These are phyloP conservation scores for Phytopythium aichiense DNA, from an alignment of 352 stramenopile species.

Conservation along the genomic window DNA sequence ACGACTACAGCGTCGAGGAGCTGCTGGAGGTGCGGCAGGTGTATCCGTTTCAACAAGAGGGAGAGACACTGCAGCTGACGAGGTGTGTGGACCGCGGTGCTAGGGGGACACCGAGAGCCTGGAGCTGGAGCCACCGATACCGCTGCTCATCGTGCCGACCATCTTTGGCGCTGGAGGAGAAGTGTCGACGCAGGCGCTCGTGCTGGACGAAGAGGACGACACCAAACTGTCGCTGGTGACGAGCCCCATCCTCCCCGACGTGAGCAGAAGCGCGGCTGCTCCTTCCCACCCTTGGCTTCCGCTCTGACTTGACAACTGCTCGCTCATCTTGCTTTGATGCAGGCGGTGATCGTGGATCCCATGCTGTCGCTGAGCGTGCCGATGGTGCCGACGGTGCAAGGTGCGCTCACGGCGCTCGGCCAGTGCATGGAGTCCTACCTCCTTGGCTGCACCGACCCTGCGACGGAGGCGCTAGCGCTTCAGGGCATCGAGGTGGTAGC, in stretches of 20 bases:
- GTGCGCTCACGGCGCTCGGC: slow-evolving; percentile 53
- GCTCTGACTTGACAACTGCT: background rate
- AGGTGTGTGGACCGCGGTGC: background rate
- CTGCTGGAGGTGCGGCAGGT: background rate
- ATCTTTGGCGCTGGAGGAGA: slow-evolving; percentile 52
- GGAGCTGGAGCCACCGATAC: slow-evolving; percentile 21
- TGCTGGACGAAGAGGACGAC: slow-evolving; percentile 66
- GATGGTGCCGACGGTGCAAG: slow-evolving; percentile 45
- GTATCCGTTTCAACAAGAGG: background rate
- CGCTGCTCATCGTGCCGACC: slow-evolving; percentile 60
- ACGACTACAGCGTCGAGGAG: slow-evolving; percentile 14
- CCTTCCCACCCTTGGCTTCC: background rate
- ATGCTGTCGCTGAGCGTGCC: slow-evolving; percentile 62
- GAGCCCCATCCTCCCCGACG: slow-evolving; percentile 40
- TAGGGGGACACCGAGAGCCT: background rate
- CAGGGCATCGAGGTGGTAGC: slow-evolving; percentile 58
- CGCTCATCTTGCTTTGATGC: slow-evolving; percentile 7
- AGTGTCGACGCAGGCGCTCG: slow-evolving; percentile 39
- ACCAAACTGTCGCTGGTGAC: slow-evolving; percentile 45
- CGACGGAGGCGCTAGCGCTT: slow-evolving; percentile 40
- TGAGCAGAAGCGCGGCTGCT: slow-evolving; percentile 6
- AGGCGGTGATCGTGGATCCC: slow-evolving; percentile 67
- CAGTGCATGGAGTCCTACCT: slow-evolving; percentile 79
- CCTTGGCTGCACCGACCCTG: slow-evolving; percentile 36
- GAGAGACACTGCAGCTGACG: background rate